Percentiles rank a stretch among this genome's conserved stretches.
phyloP scores from a whole-genome alignment of 1,284 basidiomycete genomes.

The Athelia psychrophila region DNA sequence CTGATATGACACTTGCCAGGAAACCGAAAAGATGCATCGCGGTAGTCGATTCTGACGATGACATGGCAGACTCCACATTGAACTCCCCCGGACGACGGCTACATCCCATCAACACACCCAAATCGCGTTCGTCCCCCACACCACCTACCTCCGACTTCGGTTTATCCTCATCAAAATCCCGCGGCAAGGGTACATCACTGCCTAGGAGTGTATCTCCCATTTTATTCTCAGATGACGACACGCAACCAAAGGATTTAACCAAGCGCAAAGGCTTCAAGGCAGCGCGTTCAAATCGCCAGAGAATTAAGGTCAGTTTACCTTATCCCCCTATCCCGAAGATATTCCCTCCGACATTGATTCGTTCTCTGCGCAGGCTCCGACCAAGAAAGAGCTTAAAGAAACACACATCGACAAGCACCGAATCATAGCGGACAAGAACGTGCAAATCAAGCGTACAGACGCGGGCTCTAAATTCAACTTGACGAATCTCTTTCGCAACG shows the following conservation, averaged over 20 bases:
- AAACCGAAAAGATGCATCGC: not conserved
- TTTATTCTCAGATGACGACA: constrained; percentile 23
- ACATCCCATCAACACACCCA: constrained; percentile 18
- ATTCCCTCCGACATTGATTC: not conserved
- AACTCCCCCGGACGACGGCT: not conserved
- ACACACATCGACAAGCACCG: constrained; percentile 44
- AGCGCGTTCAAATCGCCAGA: constrained; percentile 18
- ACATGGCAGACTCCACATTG: not conserved
- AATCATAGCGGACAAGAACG: constrained; percentile 38
- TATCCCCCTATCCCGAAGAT: not conserved
- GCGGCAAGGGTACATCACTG: constrained; percentile 14
- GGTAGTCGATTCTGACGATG: not conserved
- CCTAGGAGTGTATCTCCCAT: constrained; percentile 12
- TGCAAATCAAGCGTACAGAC: constrained; percentile 30
- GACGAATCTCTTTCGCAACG: constrained; percentile 17
- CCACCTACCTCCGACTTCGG: constrained; percentile 37
- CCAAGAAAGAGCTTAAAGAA: constrained; percentile 51
- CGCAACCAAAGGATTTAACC: constrained; percentile 13
- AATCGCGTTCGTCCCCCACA: constrained; percentile 36
- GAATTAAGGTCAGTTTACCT: constrained; percentile 33
- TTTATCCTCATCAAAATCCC: constrained; percentile 14
- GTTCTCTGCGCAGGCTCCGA: constrained; percentile 39
- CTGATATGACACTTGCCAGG: not conserved
- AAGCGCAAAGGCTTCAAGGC: constrained; percentile 7
- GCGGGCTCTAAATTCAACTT: constrained; percentile 23